Evolutionary conservation across 2,329 filamentous ascomycete genomes (phyloP), one percentile per base, ranked within the genome.

Genomic region (Tolypocladium endophyticum): DNA sequence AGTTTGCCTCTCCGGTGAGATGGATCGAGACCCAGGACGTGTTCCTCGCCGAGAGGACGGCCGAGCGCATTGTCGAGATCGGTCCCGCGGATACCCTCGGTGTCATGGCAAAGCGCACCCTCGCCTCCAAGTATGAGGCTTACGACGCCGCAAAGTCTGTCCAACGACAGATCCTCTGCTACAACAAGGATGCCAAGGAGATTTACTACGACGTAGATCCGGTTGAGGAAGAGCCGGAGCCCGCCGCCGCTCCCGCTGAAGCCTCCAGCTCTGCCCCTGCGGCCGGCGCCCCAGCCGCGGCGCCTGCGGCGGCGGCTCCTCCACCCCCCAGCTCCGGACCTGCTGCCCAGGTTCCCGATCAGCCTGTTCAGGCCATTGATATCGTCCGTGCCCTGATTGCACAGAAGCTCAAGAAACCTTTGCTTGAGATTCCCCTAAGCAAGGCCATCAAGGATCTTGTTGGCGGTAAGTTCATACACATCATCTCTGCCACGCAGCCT

Each of bases 11-110:
- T 59, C 94, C 94, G 57, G 94, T 99, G 69, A 88, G 94, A 87
- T 99, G 94, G 94, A 99, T 99, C 77, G 94, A 99, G 79, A 99
- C 94, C 59, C 94, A 99, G 79, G 94, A 99, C 93, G 94, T 99
- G 69, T 94, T 99, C 71, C 89, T 99, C 68, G 93, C 89, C 65
- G 92, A 97, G 77, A 94, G 96, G 79, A 89, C 87, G 58, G 95
- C 94, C 57, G 94, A 99, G 83, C 87, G 94, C 72, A 95, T 99
- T 72, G 94, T 99, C 69, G 94, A 99, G 77, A 88, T 99, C 68
- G 94, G 94, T 73, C 94, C 94, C 33, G 92, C 93, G 69, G 93
- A 99, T 76, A 99, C 94, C 33, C 85, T 99, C 41, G 93, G 93
- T 72, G 92, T 91, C 61, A 99, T 99, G 94, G 94, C 94, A 65